A percentile compares a stretch with the other conserved stretches of the same genome.
phyloP scores from a whole-genome alignment of 2,329 filamentous ascomycete species.

The Penicillium occitanis region DNA sequence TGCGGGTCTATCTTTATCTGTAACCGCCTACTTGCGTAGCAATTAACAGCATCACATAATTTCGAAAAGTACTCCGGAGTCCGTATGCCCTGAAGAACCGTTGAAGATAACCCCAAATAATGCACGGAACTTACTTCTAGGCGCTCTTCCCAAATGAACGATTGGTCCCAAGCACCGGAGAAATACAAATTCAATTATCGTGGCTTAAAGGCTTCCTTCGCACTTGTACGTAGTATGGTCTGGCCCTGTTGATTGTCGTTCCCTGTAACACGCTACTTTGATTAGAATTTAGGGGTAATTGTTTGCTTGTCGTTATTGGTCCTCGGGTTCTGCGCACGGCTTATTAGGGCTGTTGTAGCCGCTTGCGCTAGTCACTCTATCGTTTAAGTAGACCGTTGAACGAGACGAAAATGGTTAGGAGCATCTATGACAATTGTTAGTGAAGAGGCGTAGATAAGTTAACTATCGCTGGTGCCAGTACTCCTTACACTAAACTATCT shows the following conservation, averaged over 20 bases:
- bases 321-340: not conserved
- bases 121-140: not conserved
- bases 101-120: not conserved
- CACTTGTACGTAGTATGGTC: not conserved
- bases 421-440: not conserved
- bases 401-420: not conserved
- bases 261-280: not conserved
- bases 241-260: not conserved
- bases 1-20: not conserved
- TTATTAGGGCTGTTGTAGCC: not conserved
- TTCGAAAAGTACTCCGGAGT: not conserved
- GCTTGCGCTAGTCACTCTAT: not conserved
- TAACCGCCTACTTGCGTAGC: not conserved
- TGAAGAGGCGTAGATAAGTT: not conserved
- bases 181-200: not conserved
- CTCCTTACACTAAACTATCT: not conserved
- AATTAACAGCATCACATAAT: not conserved
- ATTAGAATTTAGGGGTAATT: not conserved
- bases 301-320: not conserved
- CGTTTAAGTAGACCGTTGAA: not conserved
- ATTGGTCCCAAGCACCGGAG: not conserved
- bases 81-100: not conserved
- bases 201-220: not conserved
- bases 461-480: not conserved
- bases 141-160: not conserved